Evolutionary conservation across 495 filamentous ascomycete genomes (phyloP).

Genomic region (Hypoxylon crocopeplum): DNA sequence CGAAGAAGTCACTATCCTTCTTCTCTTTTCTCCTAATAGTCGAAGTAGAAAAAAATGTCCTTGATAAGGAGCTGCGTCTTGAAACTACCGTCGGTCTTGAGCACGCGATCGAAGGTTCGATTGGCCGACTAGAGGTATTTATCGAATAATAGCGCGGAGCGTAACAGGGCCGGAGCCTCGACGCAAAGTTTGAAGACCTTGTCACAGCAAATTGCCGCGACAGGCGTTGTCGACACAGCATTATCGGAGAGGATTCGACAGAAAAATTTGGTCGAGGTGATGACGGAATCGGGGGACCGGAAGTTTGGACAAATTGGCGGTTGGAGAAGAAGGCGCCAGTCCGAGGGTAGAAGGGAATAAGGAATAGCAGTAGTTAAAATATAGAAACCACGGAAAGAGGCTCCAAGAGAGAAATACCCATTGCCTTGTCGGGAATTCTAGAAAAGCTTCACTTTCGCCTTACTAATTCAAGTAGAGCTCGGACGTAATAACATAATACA

Average conservation of each 20-base stretch:
- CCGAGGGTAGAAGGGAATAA: neutral
- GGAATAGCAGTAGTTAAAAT: conserved; percentile 11
- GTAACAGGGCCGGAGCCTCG: conserved; percentile 20
- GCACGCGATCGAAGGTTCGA: conserved; percentile 19
- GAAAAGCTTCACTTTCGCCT: conserved; percentile 17
- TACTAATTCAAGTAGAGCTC: conserved; percentile 31
- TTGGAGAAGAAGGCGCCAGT: neutral
- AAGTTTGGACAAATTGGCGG: conserved; percentile 1
- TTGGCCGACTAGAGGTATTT: conserved; percentile 21
- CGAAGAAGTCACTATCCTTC: conserved; percentile 50
- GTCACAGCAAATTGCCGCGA: conserved; percentile 57
- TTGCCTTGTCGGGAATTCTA: conserved; percentile 14
- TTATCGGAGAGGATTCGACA: conserved; percentile 34
- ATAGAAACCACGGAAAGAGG: conserved; percentile 13
- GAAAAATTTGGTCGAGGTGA: conserved; percentile 27
- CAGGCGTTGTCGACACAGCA: conserved; percentile 60
- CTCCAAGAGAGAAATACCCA: conserved; percentile 8
- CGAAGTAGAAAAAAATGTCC: conserved; percentile 48
- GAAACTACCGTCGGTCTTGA: conserved; percentile 30
- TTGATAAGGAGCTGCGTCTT: conserved; percentile 27
- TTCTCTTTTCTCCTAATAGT: conserved; percentile 48
- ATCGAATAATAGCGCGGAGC: conserved; percentile 30
- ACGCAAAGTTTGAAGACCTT: conserved; percentile 29
- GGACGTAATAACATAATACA: conserved; percentile 19
- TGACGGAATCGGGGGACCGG: conserved; percentile 14